Base-by-base conservation (phyloP, 2,329 filamentous ascomycete genomes). In the Botryosphaeria dothidea region DNA sequence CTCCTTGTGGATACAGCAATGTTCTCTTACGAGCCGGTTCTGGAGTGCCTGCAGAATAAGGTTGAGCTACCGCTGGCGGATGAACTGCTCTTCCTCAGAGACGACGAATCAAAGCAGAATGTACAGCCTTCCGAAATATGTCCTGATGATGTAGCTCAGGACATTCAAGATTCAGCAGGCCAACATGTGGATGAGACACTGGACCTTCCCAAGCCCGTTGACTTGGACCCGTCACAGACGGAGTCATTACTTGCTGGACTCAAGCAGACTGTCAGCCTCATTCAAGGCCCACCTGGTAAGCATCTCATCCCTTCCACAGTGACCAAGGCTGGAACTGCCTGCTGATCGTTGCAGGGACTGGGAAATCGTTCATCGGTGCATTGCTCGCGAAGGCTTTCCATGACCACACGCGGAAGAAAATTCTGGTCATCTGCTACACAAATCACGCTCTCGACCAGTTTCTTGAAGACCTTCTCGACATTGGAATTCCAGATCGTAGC, bases 351-450 rank as follows among this genome's bases (percentile, higher is more conserved):
- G 21, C 51, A 88, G 88, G 89, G 0, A 93, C 90, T 0, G 91
- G 91, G 1, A 93, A 93, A 68, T 92, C 89, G 0, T 91, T 91
- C 67, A 84, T 92, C 2, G 91, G 91, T 0, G 86, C 89, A 0
- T 76, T 90, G 2, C 78, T 89, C 1, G 84, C 86, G 0, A 87
- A 88, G 61, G 74, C 81, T 0, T 71, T 93, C 0, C 75, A 87
- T 21, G 72, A 84, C 0, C 69, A 80, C 4, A 86, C 84, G 0
- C 21, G 68, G 0, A 78, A 84, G 29, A 84, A 73, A 0, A 84
- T 92, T 0, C 78, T 93, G 0, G 84, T 93, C 0, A 73, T 90
- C 1, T 87, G 85, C 27, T 92, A 87, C 65, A 92, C 89, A 82
- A 92, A 72, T 88, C 77, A 79, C 68, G 77, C 77, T 2, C 69